A percentile compares a stretch with the other conserved stretches of the same genome.
Evolutionary conservation across 1,139 yeast genomes (phyloP).

Genomic region (Saccharomyces hybrid): DNA sequence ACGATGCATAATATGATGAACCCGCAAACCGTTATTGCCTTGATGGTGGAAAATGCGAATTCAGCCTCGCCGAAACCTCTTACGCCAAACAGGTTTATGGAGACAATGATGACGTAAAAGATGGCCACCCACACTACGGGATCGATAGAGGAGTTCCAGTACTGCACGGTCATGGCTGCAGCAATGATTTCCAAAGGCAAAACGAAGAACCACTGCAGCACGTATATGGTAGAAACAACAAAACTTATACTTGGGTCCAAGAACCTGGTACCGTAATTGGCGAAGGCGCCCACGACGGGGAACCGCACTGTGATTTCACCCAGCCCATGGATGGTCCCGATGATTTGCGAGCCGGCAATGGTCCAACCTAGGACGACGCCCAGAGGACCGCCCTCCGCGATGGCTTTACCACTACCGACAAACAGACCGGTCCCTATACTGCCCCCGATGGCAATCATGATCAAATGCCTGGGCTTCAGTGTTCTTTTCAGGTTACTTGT

Average conservation of each 20-base stretch:
- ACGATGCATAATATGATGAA: constrained; percentile 63
- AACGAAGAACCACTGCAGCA: constrained; percentile 61
- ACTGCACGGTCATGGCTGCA: constrained; percentile 56
- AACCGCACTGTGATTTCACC: constrained; percentile 61
- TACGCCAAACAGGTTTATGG: constrained; percentile 46
- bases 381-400: constrained; percentile 59
- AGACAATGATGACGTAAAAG: too few relatives aligned
- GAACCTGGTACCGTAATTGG: constrained; percentile 57
- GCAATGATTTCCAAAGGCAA: constrained; percentile 67
- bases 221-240: constrained; percentile 67
- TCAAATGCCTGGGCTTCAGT: constrained; percentile 16
- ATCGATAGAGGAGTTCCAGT: constrained; percentile 38
- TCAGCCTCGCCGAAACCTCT: constrained; percentile 59
- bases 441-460: constrained; percentile 63
- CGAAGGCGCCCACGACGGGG: constrained; percentile 67
- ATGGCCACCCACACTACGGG: too few relatives aligned
- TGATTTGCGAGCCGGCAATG: constrained; percentile 45
- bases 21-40: constrained; percentile 55
- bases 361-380: constrained; percentile 50
- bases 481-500: constrained; percentile 15
- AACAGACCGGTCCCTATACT: constrained; percentile 72
- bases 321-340: constrained; percentile 57
- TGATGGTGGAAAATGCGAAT: constrained; percentile 50
- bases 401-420: constrained; percentile 59
- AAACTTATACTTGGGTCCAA: constrained; percentile 67